These are phyloP conservation scores for Gaeumannomyces tritici DNA, from an alignment of 2,329 filamentous ascomycete genomes.

Conservation along the genomic window DNA sequence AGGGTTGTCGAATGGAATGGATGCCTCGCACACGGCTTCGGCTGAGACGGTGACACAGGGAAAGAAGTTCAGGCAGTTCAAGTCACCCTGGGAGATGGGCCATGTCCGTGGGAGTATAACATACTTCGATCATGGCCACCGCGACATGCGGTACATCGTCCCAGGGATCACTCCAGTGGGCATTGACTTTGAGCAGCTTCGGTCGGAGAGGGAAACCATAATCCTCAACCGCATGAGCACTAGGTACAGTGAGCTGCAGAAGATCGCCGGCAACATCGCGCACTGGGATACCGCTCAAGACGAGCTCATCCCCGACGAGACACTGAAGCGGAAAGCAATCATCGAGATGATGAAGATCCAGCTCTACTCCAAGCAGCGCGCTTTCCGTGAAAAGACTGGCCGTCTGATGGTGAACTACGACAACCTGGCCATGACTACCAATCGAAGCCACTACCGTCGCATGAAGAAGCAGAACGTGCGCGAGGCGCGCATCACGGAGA, in stretches of 20 bases:
- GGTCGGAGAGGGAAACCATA: slow-evolving; percentile 78
- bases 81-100: slow-evolving; percentile 56
- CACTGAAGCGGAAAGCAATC: slow-evolving; percentile 76
- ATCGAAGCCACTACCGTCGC: slow-evolving; percentile 79
- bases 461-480: slow-evolving; percentile 96
- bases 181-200: slow-evolving; percentile 75
- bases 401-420: slow-evolving; percentile 92
- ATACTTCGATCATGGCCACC: slow-evolving; percentile 69
- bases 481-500: slow-evolving; percentile 95
- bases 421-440: slow-evolving; percentile 94
- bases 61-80: slow-evolving; percentile 61
- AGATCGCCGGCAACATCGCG: slow-evolving; percentile 73
- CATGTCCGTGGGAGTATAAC: slow-evolving; percentile 53
- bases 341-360: slow-evolving; percentile 93
- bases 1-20: slow-evolving; percentile 21
- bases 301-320: slow-evolving; percentile 60
- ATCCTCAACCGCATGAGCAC: slow-evolving; percentile 85
- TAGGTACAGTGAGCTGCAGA: slow-evolving; percentile 74
- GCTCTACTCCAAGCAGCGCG: slow-evolving; percentile 79
- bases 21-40: slow-evolving; percentile 22
- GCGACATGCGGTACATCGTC: slow-evolving; percentile 69
- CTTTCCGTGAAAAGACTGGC: slow-evolving; percentile 76
- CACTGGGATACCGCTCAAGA: slow-evolving; percentile 76
- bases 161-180: slow-evolving; percentile 84
- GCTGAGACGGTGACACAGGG: slow-evolving; percentile 24